Base-by-base conservation (phyloP, 495 filamentous ascomycete genomes). In the Ramalina intermedia region DNA sequence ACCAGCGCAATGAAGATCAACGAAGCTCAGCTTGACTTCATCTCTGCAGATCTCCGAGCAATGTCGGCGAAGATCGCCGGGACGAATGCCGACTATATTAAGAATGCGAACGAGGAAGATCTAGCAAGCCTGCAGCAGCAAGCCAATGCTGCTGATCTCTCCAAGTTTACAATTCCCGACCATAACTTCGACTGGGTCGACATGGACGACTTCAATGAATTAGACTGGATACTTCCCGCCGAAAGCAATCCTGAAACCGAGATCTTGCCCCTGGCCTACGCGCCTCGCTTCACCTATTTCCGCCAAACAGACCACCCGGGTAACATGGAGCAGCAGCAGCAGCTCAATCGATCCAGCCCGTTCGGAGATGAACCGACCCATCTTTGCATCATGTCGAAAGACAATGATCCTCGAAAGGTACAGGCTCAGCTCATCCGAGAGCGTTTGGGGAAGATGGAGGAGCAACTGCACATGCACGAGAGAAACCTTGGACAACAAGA, bases 131-230 rank as follows among this genome's bases (percentile, higher is more conserved):
- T 75, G 51, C 73, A 79, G 50, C 68, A 76, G 40, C 69, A 72
- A 20, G 59, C 66, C 24, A 54, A 68, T 3, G 61, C 66, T 8
- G 75, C 73, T 6, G 87, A 96, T 64, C 70, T 95, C 40, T 94
- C 89, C 16, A 79, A 83, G 26, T 96, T 96, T 61, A 87, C 79
- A 1, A 95, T 98, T 49, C 87, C 88, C 0, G 91, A 98, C 59
- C 86, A 89, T 36, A 91, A 98, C 61, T 77, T 85, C 55, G 81
- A 79, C 46, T 98, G 91, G 91, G 83, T 96, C 58, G 91, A 98
- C 61, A 96, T 96, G 88, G 91, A 98, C 64, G 91, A 98, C 61
- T 96, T 96, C 66, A 87, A 96, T 23, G 91, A 98, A 62, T 71
- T 96, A 9, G 91, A 95, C 60, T 96, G 90, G 88, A 85, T 94